phyloP scores from a whole-genome alignment of 2,329 filamentous ascomycete species.

The Penicillium janthinellum region DNA sequence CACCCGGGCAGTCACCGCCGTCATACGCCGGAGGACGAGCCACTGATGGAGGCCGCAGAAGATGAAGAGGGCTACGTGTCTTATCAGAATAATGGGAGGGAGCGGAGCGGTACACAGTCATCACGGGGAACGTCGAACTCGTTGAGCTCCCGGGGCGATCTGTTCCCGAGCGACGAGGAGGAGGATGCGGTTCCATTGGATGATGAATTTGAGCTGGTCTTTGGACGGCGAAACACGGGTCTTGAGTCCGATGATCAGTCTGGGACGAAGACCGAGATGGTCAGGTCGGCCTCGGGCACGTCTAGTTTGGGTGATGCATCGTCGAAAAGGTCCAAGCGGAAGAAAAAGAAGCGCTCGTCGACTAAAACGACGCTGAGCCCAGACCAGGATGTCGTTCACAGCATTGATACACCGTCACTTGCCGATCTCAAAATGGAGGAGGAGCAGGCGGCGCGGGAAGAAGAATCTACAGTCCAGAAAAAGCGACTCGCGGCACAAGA shows the following conservation, averaged over 20 bases:
- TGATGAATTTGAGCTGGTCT: constrained; percentile 84
- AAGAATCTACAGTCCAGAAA: constrained; percentile 58
- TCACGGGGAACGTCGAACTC: constrained; percentile 85
- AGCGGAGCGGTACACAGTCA: constrained; percentile 75
- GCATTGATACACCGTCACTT: constrained; percentile 50
- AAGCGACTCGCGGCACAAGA: constrained; percentile 58
- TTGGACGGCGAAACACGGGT: constrained; percentile 69
- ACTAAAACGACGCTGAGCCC: constrained; percentile 29
- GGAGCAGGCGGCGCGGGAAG: constrained; percentile 53
- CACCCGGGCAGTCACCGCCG: constrained; percentile 64
- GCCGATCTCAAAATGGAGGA: constrained; percentile 61
- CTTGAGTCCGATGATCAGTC: constrained; percentile 67
- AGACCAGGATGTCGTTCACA: constrained; percentile 33
- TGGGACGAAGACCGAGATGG: constrained; percentile 60
- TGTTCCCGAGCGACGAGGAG: constrained; percentile 91
- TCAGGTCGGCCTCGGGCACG: constrained; percentile 47
- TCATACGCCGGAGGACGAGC: constrained; percentile 63
- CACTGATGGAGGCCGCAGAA: constrained; percentile 67
- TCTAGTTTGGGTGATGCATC: constrained; percentile 50
- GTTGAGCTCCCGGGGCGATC: constrained; percentile 80
- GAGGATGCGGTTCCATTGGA: constrained; percentile 92
- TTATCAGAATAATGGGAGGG: constrained; percentile 33
- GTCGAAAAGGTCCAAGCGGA: constrained; percentile 47
- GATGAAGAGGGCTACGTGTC: constrained; percentile 38
- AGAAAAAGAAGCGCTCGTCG: constrained; percentile 36